Evolutionary conservation across 2,329 filamentous ascomycete species (phyloP).

Genomic region (Penicillium sp.): DNA sequence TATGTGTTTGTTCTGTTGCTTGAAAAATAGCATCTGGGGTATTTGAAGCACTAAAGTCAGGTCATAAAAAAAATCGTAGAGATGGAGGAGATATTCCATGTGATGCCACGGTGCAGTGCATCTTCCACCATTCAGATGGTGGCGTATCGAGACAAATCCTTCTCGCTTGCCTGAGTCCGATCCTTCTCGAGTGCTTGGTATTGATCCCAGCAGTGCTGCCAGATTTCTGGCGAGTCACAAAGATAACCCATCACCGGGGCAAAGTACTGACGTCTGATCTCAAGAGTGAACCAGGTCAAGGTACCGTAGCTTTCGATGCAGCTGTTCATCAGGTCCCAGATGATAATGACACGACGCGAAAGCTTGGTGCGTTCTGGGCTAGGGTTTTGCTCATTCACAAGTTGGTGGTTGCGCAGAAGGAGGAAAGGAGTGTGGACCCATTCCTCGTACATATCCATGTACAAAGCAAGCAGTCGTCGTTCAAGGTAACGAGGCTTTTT

Average conservation of each 20-base stretch:
- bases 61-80: neutral
- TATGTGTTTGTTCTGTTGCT: neutral
- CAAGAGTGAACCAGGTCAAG: constrained; percentile 13
- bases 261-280: constrained; percentile 17
- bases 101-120: neutral
- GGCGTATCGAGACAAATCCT: neutral
- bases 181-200: neutral
- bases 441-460: constrained; percentile 26
- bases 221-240: constrained; percentile 9
- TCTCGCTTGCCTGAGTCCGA: neutral
- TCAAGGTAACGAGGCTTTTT: constrained; percentile 21
- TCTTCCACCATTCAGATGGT: neutral
- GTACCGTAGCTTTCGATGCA: constrained; percentile 20
- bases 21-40: neutral
- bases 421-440: constrained; percentile 27
- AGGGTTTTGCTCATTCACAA: neutral
- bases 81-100: neutral
- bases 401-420: constrained; percentile 16
- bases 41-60: neutral
- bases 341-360: constrained; percentile 12
- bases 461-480: constrained; percentile 19
- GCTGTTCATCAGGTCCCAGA: constrained; percentile 22
- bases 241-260: constrained; percentile 10
- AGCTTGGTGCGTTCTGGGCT: constrained; percentile 8
- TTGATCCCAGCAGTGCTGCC: constrained; percentile 2